Percentiles rank a stretch among this genome's conserved stretches.
phyloP scores from a whole-genome alignment of 305 asterid genomes.

The Rubia balearica region DNA sequence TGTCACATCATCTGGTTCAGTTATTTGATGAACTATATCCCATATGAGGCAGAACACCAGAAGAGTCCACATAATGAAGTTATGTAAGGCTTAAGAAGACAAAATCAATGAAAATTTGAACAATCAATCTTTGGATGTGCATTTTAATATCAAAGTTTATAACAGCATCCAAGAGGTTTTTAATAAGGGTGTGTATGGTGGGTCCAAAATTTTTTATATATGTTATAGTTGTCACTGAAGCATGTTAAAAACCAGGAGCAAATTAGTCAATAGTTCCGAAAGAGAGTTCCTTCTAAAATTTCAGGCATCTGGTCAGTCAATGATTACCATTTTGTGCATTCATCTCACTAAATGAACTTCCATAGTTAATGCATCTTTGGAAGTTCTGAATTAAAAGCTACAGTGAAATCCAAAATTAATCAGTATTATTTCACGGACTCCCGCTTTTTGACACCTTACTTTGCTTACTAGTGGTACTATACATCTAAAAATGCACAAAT shows the following conservation, averaged over 20 bases:
- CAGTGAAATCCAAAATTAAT: background rate
- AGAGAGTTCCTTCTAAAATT: conserved; percentile 3
- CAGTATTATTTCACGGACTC: background rate
- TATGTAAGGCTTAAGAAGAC: background rate
- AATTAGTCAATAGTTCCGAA: background rate
- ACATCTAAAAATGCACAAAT: background rate
- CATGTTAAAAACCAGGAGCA: background rate
- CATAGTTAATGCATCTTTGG: background rate
- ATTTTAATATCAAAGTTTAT: background rate
- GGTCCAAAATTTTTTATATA: background rate
- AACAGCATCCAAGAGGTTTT: background rate
- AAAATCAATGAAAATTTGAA: background rate
- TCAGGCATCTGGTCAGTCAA: background rate
- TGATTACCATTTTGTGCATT: background rate
- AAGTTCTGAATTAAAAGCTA: background rate
- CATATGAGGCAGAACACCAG: background rate
- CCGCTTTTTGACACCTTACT: background rate
- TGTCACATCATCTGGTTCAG: background rate
- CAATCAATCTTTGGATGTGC: background rate
- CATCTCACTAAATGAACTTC: background rate
- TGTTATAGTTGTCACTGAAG: background rate
- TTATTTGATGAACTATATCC: background rate
- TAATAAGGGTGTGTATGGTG: background rate
- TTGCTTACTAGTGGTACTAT: no score
- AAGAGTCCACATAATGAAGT: background rate